Conservation (phyloP, 441 rosid species). For the Aleurites moluccanus region DNA sequence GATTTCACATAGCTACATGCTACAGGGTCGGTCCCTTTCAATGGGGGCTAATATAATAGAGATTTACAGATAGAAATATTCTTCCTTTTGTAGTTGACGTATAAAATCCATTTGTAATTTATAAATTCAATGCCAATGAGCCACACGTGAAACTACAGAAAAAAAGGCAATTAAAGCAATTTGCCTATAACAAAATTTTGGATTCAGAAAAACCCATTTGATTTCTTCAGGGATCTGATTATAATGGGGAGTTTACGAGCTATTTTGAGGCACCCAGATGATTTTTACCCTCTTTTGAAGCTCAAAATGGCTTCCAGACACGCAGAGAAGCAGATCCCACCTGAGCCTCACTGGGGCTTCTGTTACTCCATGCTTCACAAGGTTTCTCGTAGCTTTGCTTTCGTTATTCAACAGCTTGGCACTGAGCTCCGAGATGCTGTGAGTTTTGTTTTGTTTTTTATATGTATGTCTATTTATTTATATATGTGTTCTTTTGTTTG, state of each 20-base stretch:
- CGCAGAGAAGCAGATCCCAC: constrained; percentile 93
- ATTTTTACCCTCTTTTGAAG: constrained; percentile 78
- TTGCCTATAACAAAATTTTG: neutral
- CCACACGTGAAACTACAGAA: neutral
- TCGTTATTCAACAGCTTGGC: constrained; percentile 86
- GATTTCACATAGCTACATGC: neutral
- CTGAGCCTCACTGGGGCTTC: constrained; percentile 87
- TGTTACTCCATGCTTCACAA: constrained; percentile 86
- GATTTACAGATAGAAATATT: neutral
- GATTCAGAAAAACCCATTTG: neutral
- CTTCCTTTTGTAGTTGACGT: neutral
- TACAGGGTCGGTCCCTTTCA: neutral
- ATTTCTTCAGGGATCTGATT: neutral
- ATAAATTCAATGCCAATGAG: neutral
- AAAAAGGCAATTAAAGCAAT: neutral
- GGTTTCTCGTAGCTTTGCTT: constrained; percentile 86
- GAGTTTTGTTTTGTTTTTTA: constrained; percentile 26
- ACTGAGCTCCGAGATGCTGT: constrained; percentile 86
- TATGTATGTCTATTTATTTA: neutral
- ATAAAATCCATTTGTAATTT: neutral
- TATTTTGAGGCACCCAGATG: constrained; percentile 73
- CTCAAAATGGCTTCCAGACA: constrained; percentile 65
- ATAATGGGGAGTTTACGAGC: constrained; percentile 76
- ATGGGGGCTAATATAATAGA: too few species aligned
- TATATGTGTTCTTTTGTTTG: neutral